phyloP scores from a whole-genome alignment of 2,329 filamentous ascomycete genomes.

The Ophiostoma piceae region DNA sequence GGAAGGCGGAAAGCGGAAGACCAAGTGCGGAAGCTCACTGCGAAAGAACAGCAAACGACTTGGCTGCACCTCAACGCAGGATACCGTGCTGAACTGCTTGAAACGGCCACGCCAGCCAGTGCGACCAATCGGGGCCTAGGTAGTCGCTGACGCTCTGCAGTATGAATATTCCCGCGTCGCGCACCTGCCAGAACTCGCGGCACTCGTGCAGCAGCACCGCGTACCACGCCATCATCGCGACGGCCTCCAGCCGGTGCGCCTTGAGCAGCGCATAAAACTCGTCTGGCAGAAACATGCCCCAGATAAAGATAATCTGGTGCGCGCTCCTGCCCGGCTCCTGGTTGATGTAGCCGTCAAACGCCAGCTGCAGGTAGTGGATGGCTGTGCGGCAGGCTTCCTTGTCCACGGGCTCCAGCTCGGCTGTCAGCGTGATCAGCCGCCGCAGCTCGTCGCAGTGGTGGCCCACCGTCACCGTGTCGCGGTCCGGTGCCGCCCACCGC shows the following conservation, averaged over 20 bases:
- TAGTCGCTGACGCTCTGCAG: constrained; percentile 30
- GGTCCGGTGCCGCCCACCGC: constrained; percentile 26
- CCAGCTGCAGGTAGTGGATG: constrained; percentile 32
- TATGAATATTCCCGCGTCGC: constrained; percentile 32
- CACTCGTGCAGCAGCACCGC: constrained; percentile 39
- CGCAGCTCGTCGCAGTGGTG: constrained; percentile 32
- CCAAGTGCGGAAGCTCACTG: no score
- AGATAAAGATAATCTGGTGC: constrained; percentile 34
- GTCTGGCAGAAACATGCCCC: constrained; percentile 35
- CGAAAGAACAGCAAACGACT: no score
- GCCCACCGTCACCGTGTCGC: constrained; percentile 23
- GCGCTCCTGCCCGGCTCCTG: constrained; percentile 21
- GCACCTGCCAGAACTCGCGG: constrained; percentile 36
- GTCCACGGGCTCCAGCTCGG: constrained; percentile 25
- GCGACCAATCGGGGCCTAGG: constrained; percentile 33
- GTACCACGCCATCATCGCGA: constrained; percentile 40
- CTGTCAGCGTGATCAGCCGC: constrained; percentile 25
- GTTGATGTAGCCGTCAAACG: constrained; percentile 29
- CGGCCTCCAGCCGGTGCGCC: constrained; percentile 37
- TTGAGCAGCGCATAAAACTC: constrained; percentile 37
- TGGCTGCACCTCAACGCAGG: background rate
- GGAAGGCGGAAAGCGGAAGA: no score
- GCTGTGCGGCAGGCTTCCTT: constrained; percentile 29
- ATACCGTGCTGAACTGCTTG: constrained; percentile 25
- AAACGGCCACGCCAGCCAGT: constrained; percentile 32